Evolutionary conservation across 306 rosid genomes (phyloP), one percentile per base, ranked within the genome.

Genomic region (Fragaria ananassa): DNA sequence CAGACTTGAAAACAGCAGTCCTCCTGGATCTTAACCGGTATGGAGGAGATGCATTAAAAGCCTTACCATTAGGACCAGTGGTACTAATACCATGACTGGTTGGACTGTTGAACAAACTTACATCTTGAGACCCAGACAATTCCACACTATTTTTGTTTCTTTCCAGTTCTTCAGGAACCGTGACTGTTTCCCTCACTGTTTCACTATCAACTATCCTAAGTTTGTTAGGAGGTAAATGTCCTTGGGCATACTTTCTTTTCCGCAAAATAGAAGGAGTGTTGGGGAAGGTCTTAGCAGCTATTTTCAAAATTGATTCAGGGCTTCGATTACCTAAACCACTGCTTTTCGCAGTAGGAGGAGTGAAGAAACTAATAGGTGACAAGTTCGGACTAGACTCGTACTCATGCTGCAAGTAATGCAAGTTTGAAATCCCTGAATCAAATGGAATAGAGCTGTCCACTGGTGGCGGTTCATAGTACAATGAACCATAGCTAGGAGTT

Each of bases 181-280:
- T 76, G 67, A 71, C 76, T 35, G 34, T 42, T 71, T 80, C 79
- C 74, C 76, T 71, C 57, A 78, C 71, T 23, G 84, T 63, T 82
- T 71, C 90, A 74, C 69, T 67, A 68, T 81, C 79, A 21, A 72
- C 73, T 67, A 84, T 87, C 63, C 70, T 81, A 75, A 60, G 41
- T 72, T 86, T 85, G 79, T 72, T 75, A 42, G 80, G 81, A 84
- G 84, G 78, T 57, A 80, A 78, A 61, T 80, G 71, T 35, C 66
- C 50, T 75, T 83, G 87, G 75, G 71, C 74, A 72, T 77, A 81
- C 80, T 79, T 89, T 83, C 99, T 89, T 88, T 88, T 89, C 75
- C 97, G 90, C 72, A 88, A 78, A 83, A 95, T 95, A 76, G 99
- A 92, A 81, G 99, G 99, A 81, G 97, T 95, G 80, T 86, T 87